Evolutionary conservation across 345 rosid genomes (phyloP), one percentile per base, ranked within the genome.

Genomic region (Kernera saxatilis): DNA sequence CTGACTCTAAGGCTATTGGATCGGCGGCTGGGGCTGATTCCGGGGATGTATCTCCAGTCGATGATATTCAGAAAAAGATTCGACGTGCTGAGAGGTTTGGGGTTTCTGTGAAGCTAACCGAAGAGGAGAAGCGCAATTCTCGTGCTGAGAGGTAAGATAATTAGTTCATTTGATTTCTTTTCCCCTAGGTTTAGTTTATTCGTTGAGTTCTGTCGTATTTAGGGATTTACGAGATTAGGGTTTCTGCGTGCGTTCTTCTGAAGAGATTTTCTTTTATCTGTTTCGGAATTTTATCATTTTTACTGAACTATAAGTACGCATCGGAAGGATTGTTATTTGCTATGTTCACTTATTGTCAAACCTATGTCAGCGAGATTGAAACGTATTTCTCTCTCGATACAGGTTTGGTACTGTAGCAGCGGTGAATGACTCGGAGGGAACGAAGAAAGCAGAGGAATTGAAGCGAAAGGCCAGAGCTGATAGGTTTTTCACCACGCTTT

Each of bases 1-100:
- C 58, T 3, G 86, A 72, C 25, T 59, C 78, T 26, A 82, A 83
- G 76, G 60, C 35, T 37, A 33, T 33, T 63, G 78, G 66, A 61
- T 51, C 85, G 18, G 48, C 27, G 25, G 68, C 73, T 0, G 72
- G 39, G 3, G 51, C 3, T 32, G 61, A 43, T 55, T 43, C 69
- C 19, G 86, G 58, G 10, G 63, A 83, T 69, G 25, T 3, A n/a
- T 86, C 72, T 30, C 77, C 80, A 4, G 87, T 74, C 15, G 70
- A 85, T 64, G 70, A 74, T 59, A n/a, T 80, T 32, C 86, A 85
- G 87, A 91, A 84, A 77, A 91, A 91, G 88, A 88, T 88, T 48
- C 93, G 88, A 21, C 89, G 99, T 43, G 99, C 99, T 5, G 97
- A 94, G 85, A 82, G 99, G 55, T 94, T 94, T 50, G 99, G 97